phyloP scores from a whole-genome alignment of 768 basidiomycete species.

The Boletus huronensis region DNA sequence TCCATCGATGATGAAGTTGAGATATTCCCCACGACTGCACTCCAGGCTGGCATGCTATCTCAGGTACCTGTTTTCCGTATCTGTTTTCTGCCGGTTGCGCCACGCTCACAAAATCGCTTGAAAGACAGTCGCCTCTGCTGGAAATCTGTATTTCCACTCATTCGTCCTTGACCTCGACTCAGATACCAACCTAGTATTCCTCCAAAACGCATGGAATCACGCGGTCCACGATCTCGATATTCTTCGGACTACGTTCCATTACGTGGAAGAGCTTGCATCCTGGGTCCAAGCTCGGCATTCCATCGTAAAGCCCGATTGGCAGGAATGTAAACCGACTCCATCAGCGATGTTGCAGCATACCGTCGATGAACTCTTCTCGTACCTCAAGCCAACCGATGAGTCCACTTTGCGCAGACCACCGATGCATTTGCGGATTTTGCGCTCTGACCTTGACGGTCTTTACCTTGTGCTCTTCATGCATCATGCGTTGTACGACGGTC shows the following conservation, averaged over 20 bases:
- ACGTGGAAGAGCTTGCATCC: slow-evolving; percentile 32
- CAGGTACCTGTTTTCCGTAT: slow-evolving; percentile 32
- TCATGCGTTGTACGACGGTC: slow-evolving; percentile 47
- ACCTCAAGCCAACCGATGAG: slow-evolving; percentile 18
- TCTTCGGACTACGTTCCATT: slow-evolving; percentile 48
- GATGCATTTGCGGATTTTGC: slow-evolving; percentile 27
- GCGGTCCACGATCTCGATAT: slow-evolving; percentile 35
- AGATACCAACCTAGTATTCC: slow-evolving; percentile 23
- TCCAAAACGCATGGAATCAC: slow-evolving; percentile 38
- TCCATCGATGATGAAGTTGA: slow-evolving; percentile 31
- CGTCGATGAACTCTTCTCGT: slow-evolving; percentile 9
- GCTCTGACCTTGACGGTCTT: neutral
- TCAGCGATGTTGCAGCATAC: slow-evolving; percentile 9
- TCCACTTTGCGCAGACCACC: slow-evolving; percentile 29
- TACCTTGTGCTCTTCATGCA: slow-evolving; percentile 42
- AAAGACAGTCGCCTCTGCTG: slow-evolving; percentile 30
- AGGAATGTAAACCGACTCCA: slow-evolving; percentile 9
- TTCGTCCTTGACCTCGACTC: slow-evolving; percentile 25
- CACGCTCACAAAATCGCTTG: neutral
- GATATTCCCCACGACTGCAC: slow-evolving; percentile 39
- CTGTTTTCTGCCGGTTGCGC: neutral
- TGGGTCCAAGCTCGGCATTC: slow-evolving; percentile 33
- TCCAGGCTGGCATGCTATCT: slow-evolving; percentile 50
- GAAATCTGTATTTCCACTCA: slow-evolving; percentile 32
- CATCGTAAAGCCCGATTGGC: slow-evolving; percentile 21